Conservation (phyloP, 306 rosid species). For the Cicer yamashitae region DNA sequence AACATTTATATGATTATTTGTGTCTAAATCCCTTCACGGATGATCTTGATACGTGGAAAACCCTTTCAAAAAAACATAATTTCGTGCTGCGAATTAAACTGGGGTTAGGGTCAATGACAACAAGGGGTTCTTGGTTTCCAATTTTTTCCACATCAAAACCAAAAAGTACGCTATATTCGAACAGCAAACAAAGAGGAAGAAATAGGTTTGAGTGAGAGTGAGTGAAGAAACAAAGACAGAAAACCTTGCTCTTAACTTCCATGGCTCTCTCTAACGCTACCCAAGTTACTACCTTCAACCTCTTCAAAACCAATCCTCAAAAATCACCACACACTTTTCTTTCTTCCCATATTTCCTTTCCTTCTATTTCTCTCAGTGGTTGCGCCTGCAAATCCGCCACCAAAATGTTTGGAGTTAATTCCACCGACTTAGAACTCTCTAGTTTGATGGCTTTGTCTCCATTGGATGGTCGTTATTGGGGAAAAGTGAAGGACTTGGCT, state of each 20-base stretch:
- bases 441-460: constrained; percentile 73
- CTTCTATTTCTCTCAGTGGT: constrained; percentile 34
- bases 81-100: too few relatives aligned
- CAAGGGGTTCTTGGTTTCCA: too few relatives aligned
- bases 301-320: constrained; percentile 12
- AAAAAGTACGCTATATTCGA: too few relatives aligned
- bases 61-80: too few relatives aligned
- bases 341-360: constrained; percentile 23
- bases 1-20: too few relatives aligned
- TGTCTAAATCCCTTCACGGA: too few relatives aligned
- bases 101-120: too few relatives aligned
- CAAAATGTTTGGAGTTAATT: constrained; percentile 22
- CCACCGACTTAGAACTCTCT: constrained; percentile 53
- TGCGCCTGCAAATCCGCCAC: constrained; percentile 48
- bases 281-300: constrained; percentile 30
- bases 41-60: too few relatives aligned
- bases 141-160: too few relatives aligned
- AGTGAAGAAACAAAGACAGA: too few relatives aligned
- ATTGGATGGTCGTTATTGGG: constrained; percentile 78
- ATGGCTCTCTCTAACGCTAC: constrained; percentile 39
- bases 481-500: constrained; percentile 66
- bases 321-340: background rate
- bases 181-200: too few relatives aligned
- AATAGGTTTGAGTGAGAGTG: too few relatives aligned
- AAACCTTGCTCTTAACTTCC: background rate